Base-by-base conservation (phyloP, 495 filamentous ascomycete genomes). In the Chlorociboria aeruginascens region DNA sequence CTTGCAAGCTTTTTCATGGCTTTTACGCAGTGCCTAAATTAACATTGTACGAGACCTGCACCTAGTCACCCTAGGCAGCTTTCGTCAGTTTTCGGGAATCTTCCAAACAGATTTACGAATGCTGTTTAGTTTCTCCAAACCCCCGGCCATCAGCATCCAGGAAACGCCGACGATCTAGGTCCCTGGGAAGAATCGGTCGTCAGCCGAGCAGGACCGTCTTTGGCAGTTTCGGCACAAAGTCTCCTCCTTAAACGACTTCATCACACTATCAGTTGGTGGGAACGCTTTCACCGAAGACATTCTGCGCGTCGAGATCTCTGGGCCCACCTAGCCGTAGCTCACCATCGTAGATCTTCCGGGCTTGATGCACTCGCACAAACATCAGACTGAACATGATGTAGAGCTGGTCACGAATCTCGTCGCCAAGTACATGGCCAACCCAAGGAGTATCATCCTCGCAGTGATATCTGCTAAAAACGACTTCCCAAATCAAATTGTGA, bases 301-400 rank as follows among this genome's bases (percentile, higher is more conserved):
- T 13, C 72, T 88, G 4, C 74, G 78, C n/a, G 62, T 88, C 35
- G 82, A 86, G 51, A 69, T 87, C 13, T 72, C 63, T 0, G 82
- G 82, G 1, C 81, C 83, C 0, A 63, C 68, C 8, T 67, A 72
- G 28, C 80, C 81, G 0, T 78, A 84, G 32, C 66, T 88, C 8
- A 84, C 77, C 0, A 63, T 86, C 0, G 79, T 88, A 7, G 82
- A 86, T 51, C 69, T 86, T 0, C 83, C 83, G 0, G 81, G 82
- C 0, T 60, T 86, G 2, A 78, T 81, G 40, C 65, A 63, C 1
- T 81, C 69, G 13, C 33, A 52, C 9, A 59, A 70, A 41, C 46
- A 72, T 49, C 55, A 77, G 42, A 52, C 57, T 0, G 69, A 61
- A n/a, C 52, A 61, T 0, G 76, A 80, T 40, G 71, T 74, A 3